Evolutionary conservation across 345 rosid species (phyloP), one percentile per base, ranked within the genome.

Genomic region (Salix suchowensis): DNA sequence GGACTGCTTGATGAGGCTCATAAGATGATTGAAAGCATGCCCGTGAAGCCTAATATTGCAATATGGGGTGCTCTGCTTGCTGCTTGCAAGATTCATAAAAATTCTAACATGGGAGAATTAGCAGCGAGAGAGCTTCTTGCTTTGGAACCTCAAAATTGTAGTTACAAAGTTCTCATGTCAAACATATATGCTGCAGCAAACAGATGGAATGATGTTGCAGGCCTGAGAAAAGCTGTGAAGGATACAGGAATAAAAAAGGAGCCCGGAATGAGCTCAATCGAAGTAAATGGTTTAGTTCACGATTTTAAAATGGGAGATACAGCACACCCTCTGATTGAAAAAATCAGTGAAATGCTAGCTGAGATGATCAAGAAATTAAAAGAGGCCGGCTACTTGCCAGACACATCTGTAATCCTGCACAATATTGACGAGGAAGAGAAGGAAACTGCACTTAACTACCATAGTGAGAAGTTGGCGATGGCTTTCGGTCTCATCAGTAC

Each of bases 31-130:
- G 76, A 81, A 30, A 76, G 44, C 74, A 85, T 88, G 91, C 87
- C 87, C 5, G 61, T 84, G 60, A 81, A 65, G 72, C 85, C 89
- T 62, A 85, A 88, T 64, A 10, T 70, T 34, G 80, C 81, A 14
- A 74, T 85, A 26, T 88, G 91, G 93, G 84, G 88, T 67, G 77
- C 88, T 55, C 71, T 89, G 46, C 80, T 82, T 40, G 85, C 83
- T 54, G 89, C 87, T n/a, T 84, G 85, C 68, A 84, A 75, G 74
- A 71, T 81, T 68, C 86, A 86, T 21, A 81, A 73, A 40, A 81
- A 88, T 62, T 36, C 65, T 7, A 21, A 23, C 26, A 55, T 85
- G 62, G 87, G 80, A 6, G 84, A 79, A 66, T 61, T 81, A 21
- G 88, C 87, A 70, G 82, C 78, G 21, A 76, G 71, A 52, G 34